phyloP scores from a whole-genome alignment of 2,329 filamentous ascomycete genomes.

The Seiridium unicorne region DNA sequence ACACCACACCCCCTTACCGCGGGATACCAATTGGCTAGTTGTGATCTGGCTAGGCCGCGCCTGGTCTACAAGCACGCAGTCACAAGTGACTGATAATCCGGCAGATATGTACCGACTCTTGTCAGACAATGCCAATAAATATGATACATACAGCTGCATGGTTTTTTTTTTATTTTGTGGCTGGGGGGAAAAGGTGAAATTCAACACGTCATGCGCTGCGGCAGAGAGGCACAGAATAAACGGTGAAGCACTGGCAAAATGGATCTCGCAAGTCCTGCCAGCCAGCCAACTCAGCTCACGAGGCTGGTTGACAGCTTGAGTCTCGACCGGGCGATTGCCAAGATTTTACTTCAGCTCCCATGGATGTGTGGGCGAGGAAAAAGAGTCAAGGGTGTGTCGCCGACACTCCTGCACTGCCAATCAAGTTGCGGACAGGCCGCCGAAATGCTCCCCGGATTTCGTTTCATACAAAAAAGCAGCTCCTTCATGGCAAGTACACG shows the following conservation, averaged over 20 bases:
- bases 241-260: neutral
- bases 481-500: neutral
- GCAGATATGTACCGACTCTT: neutral
- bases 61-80: too few species aligned
- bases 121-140: neutral
- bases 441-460: neutral
- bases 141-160: neutral
- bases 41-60: neutral
- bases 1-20: neutral
- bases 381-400: neutral
- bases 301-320: conserved; percentile 3
- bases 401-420: neutral
- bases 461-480: neutral
- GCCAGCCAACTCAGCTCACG: neutral
- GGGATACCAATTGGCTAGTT: neutral
- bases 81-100: neutral
- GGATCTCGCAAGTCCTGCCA: neutral
- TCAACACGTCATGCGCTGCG: neutral
- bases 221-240: neutral
- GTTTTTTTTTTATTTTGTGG: neutral
- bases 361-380: too few species aligned
- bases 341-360: neutral
- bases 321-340: conserved; percentile 1
- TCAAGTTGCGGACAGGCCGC: neutral
- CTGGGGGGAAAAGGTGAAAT: neutral